A percentile compares a stretch with the other conserved stretches of the same genome.
phyloP scores from a whole-genome alignment of 176 grass and related monocot species.

The Paspalum notatum region DNA sequence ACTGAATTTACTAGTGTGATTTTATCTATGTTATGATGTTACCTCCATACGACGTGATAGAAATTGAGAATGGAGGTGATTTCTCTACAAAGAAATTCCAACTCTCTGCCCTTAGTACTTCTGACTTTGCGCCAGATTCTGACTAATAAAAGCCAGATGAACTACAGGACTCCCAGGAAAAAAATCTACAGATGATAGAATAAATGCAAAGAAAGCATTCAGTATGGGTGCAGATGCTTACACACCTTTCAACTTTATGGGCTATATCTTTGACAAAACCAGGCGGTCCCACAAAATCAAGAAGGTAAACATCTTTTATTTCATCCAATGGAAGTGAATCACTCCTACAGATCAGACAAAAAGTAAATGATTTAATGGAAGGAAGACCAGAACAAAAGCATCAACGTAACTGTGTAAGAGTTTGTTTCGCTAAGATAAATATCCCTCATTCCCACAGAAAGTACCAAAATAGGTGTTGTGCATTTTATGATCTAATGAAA shows the following conservation, averaged over 20 bases:
- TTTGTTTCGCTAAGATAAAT: not conserved
- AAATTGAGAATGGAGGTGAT: not conserved
- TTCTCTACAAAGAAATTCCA: not conserved
- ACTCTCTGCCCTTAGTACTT: not conserved
- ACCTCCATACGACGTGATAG: not conserved
- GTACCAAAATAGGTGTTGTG: not conserved
- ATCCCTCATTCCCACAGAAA: not conserved
- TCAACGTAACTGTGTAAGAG: too few species aligned
- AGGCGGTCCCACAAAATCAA: slow-evolving; percentile 86
- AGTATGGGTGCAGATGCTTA: not conserved
- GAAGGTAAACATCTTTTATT: slow-evolving; percentile 83
- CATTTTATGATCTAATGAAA: not conserved
- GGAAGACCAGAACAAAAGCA: not conserved
- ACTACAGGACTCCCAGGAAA: not conserved
- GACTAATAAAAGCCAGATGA: not conserved
- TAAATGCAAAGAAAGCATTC: not conserved
- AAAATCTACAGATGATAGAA: not conserved
- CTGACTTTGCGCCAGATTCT: not conserved
- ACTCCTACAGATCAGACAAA: slow-evolving; percentile 37
- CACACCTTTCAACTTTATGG: slow-evolving; percentile 77
- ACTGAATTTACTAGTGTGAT: not conserved
- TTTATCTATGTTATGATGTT: not conserved
- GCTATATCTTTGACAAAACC: slow-evolving; percentile 81
- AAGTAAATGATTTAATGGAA: not conserved
- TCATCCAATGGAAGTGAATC: slow-evolving; percentile 75